Evolutionary conservation across 192 early-diverging fungal genomes (phyloP).

Genomic region (Backusella parvicylindrica): DNA sequence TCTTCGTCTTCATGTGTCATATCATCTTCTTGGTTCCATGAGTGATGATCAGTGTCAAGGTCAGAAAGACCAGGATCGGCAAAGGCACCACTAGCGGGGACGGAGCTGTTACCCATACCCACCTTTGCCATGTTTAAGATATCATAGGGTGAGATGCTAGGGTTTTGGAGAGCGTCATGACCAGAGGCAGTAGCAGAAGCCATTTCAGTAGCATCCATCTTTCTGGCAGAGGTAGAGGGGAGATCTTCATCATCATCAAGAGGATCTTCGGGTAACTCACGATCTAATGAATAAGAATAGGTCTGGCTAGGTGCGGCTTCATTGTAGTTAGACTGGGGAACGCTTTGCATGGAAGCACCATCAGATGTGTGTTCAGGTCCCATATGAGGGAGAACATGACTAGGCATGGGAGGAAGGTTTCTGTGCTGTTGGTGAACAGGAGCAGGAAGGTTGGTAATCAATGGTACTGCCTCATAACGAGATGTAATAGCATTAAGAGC

Average conservation of each 20-base stretch:
- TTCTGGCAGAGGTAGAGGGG: not conserved
- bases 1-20: too few species aligned
- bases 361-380: not conserved
- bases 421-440: not conserved
- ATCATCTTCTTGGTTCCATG: too few species aligned
- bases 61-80: not conserved
- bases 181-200: not conserved
- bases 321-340: not conserved
- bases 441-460: slow-evolving; percentile 33
- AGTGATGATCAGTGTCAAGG: not conserved
- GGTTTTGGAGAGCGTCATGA: not conserved
- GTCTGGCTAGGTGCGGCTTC: not conserved
- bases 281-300: too few species aligned
- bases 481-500: not conserved
- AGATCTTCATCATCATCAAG: too few species aligned
- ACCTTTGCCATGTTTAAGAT: not conserved
- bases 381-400: not conserved
- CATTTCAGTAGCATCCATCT: not conserved
- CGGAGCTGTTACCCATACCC: not conserved
- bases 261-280: too few species aligned
- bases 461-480: slow-evolving; percentile 4
- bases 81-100: not conserved
- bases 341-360: not conserved
- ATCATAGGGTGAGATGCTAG: not conserved
- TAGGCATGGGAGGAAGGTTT: not conserved